Percentiles rank a stretch among this genome's conserved stretches.
These are phyloP conservation scores for Trametes maxima DNA, from an alignment of 768 basidiomycete genomes.

Conservation along the genomic window DNA sequence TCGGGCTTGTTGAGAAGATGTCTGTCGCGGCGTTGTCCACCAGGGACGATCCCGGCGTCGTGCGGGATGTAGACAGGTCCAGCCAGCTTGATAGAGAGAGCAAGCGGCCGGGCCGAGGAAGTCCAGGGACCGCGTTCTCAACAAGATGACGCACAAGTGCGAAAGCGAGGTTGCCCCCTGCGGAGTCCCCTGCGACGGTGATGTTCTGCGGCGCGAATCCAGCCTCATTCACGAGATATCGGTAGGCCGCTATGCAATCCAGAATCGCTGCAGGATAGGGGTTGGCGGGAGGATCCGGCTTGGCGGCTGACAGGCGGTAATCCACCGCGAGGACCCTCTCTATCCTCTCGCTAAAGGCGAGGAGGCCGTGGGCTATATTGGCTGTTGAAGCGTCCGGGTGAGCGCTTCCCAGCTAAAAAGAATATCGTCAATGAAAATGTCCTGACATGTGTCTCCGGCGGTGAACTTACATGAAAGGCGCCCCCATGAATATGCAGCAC, in stretches of 20 bases:
- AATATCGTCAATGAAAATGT: not conserved
- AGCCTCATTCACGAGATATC: slow-evolving; percentile 47
- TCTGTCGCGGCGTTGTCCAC: slow-evolving; percentile 2
- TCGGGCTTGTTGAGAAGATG: not conserved
- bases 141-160: slow-evolving; percentile 44
- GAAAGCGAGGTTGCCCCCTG: slow-evolving; percentile 54
- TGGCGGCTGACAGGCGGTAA: slow-evolving; percentile 44
- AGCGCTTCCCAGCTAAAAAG: slow-evolving; percentile 14
- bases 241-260: slow-evolving; percentile 53
- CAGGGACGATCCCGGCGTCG: slow-evolving; percentile 5
- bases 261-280: slow-evolving; percentile 58
- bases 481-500: slow-evolving; percentile 23
- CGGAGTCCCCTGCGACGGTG: slow-evolving; percentile 54
- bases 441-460: not conserved
- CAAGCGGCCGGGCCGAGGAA: slow-evolving; percentile 34
- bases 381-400: slow-evolving; percentile 10
- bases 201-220: slow-evolving; percentile 47
- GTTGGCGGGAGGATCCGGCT: slow-evolving; percentile 34
- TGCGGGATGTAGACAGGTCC: slow-evolving; percentile 25
- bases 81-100: slow-evolving; percentile 39
- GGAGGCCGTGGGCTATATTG: slow-evolving; percentile 19
- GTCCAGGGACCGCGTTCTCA: slow-evolving; percentile 9
- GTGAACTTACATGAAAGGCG: slow-evolving; percentile 10
- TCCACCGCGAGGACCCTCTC: slow-evolving; percentile 44
- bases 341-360: slow-evolving; percentile 21